These are phyloP conservation scores for Tylopilus vinaceipallidus DNA, from an alignment of 768 basidiomycete genomes.

Conservation along the genomic window DNA sequence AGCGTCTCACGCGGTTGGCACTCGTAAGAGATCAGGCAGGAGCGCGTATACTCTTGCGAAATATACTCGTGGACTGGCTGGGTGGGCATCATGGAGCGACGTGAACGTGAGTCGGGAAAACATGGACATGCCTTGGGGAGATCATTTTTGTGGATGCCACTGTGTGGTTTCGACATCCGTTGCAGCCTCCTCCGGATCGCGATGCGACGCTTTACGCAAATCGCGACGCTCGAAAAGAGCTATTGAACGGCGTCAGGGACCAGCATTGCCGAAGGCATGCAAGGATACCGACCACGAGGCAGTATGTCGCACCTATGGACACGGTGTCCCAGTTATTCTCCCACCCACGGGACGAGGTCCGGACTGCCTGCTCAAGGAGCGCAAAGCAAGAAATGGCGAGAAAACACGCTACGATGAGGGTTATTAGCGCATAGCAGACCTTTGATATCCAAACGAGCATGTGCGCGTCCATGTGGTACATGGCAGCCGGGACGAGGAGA, in stretches of 20 bases:
- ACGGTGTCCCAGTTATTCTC: conserved; percentile 64
- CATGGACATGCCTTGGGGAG: conserved; percentile 52
- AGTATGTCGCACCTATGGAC: conserved; percentile 69
- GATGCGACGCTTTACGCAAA: conserved; percentile 68
- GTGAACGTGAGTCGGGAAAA: not conserved
- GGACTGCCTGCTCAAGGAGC: conserved; percentile 69
- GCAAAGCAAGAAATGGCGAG: conserved; percentile 62
- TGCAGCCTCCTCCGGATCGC: conserved; percentile 63
- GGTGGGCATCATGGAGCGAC: not conserved
- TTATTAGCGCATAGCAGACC: conserved; percentile 50
- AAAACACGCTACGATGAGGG: conserved; percentile 50
- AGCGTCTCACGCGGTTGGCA: conserved; percentile 63
- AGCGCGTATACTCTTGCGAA: conserved; percentile 71
- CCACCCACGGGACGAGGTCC: conserved; percentile 60
- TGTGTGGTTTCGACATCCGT: conserved; percentile 62
- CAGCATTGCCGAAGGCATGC: not conserved
- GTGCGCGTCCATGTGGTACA: conserved; percentile 35
- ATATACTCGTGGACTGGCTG: conserved; percentile 69
- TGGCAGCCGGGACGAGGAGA: not conserved
- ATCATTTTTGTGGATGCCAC: conserved; percentile 50
- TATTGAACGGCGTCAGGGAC: conserved; percentile 22
- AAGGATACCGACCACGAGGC: conserved; percentile 55
- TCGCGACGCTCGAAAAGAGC: conserved; percentile 56
- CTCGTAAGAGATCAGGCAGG: conserved; percentile 68
- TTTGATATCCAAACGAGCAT: conserved; percentile 51